Conservation (phyloP, 345 rosid genomes). For the Atalantia buxifolia region DNA sequence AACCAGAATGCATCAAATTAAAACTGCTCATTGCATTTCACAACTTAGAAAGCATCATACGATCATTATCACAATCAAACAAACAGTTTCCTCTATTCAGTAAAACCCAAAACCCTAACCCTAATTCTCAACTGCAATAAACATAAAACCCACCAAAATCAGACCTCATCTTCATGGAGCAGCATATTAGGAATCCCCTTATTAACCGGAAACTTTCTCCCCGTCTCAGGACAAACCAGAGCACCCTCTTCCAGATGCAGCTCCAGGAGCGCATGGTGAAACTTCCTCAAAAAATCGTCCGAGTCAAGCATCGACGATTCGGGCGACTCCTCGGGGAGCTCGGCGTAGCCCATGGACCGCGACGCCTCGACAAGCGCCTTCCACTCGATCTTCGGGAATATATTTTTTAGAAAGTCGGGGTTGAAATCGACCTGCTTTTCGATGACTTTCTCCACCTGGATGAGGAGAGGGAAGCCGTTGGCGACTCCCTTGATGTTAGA, state of each 20-base stretch:
- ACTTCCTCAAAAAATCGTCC: conserved; percentile 61
- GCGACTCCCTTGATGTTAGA: conserved; percentile 86
- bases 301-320: conserved; percentile 53
- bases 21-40: neutral
- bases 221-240: conserved; percentile 86
- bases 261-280: conserved; percentile 88
- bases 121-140: neutral
- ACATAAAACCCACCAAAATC: neutral
- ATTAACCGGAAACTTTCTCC: conserved; percentile 60
- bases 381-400: conserved; percentile 80
- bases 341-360: conserved; percentile 57
- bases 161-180: conserved; percentile 96
- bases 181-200: conserved; percentile 96
- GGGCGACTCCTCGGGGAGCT: conserved; percentile 58
- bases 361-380: conserved; percentile 70
- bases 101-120: neutral
- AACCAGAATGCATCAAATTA: neutral
- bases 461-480: conserved; percentile 73
- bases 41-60: neutral
- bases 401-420: conserved; percentile 64
- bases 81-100: neutral
- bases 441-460: conserved; percentile 58
- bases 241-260: conserved; percentile 89
- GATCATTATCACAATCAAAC: too few relatives aligned
- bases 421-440: conserved; percentile 76